These are phyloP conservation scores for Fusarium neocosmosporiellum DNA, from an alignment of 2,329 filamentous ascomycete genomes.

Conservation along the genomic window DNA sequence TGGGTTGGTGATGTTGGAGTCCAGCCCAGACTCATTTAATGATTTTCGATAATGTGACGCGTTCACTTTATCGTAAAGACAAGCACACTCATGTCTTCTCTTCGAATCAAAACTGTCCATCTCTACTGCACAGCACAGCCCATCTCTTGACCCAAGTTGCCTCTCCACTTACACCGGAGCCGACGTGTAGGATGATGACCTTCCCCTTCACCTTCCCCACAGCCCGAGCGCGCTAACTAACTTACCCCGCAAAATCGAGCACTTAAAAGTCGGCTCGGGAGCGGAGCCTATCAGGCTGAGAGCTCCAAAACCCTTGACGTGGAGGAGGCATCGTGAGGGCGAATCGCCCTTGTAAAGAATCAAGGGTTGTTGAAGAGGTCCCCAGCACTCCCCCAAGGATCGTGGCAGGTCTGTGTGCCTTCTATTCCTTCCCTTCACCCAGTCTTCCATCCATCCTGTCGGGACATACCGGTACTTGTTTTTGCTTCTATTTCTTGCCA, in stretches of 20 bases:
- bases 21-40: background rate
- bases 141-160: background rate
- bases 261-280: slow-evolving; percentile 4
- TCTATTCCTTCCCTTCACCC: slow-evolving; percentile 5
- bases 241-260: slow-evolving; percentile 21
- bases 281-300: slow-evolving; percentile 9
- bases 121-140: background rate
- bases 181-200: background rate
- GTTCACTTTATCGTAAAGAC: background rate
- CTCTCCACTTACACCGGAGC: background rate
- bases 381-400: background rate
- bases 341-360: background rate
- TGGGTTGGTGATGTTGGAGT: background rate
- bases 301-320: background rate
- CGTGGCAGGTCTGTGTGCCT: background rate
- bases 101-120: background rate
- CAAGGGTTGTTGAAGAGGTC: background rate
- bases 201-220: slow-evolving; percentile 21
- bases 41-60: background rate
- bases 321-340: background rate
- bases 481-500: background rate
- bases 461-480: background rate
- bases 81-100: background rate
- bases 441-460: background rate
- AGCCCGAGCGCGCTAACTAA: slow-evolving; percentile 7